These are phyloP conservation scores for Galerina marginata DNA, from an alignment of 768 basidiomycete genomes.

Conservation along the genomic window DNA sequence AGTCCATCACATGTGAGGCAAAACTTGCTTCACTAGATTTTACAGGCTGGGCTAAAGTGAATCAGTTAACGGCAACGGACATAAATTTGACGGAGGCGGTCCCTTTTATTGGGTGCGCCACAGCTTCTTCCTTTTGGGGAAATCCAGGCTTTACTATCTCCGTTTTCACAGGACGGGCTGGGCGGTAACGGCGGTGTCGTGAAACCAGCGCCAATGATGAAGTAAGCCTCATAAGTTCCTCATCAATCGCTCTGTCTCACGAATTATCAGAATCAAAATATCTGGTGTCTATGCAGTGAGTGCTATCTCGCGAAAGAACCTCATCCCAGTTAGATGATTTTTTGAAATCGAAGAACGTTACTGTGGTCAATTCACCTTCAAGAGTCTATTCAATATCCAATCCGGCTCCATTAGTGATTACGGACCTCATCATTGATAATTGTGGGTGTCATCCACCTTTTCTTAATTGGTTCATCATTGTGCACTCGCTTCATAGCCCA, in stretches of 20 bases:
- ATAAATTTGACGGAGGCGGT: slow-evolving; percentile 48
- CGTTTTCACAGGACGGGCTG: slow-evolving; percentile 40
- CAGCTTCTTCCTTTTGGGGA: not conserved
- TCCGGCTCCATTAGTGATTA: slow-evolving; percentile 46
- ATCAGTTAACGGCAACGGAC: slow-evolving; percentile 47
- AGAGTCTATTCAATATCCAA: slow-evolving; percentile 46
- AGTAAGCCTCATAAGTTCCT: slow-evolving; percentile 26
- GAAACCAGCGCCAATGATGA: slow-evolving; percentile 52
- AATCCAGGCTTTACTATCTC: not conserved
- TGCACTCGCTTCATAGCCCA: slow-evolving; percentile 40
- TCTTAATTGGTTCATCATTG: not conserved
- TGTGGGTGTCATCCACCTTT: slow-evolving; percentile 41
- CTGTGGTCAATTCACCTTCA: slow-evolving; percentile 46
- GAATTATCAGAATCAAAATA: slow-evolving; percentile 37
- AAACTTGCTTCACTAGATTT: not conserved
- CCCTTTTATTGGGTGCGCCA: slow-evolving; percentile 47
- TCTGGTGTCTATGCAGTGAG: slow-evolving; percentile 42
- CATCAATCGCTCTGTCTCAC: not conserved
- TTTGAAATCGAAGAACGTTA: slow-evolving; percentile 34
- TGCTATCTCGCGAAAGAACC: slow-evolving; percentile 20
- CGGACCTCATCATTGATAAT: slow-evolving; percentile 56
- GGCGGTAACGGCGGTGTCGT: slow-evolving; percentile 42
- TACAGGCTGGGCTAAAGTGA: not conserved
- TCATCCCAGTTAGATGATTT: not conserved
- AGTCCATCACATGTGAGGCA: slow-evolving; percentile 51